Base-by-base conservation (phyloP, 2,329 filamentous ascomycete genomes). In the Chrysoporthe puriensis region DNA sequence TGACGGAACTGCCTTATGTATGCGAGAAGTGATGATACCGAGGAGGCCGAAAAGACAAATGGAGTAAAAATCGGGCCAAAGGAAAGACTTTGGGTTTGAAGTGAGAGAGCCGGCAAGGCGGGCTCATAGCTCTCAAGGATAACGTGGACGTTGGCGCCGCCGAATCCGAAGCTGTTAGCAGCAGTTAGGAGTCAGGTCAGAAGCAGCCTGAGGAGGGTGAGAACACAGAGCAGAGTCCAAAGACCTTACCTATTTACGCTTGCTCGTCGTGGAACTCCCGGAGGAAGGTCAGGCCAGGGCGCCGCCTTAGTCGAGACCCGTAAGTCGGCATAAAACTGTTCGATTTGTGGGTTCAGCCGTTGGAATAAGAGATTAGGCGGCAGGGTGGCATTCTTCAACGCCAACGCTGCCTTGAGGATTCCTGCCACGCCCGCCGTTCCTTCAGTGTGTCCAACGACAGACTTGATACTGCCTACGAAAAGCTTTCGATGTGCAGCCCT, bases 351-450 rank as follows among this genome's bases (percentile, higher is more conserved):
- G 62, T 78, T 81, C 6, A 79, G 70, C 0, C 69, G 72, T 5
- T 77, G 68, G 61, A 81, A 76, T 11, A 77, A 74, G 1, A 78
- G 72, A 50, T 80, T 81, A 3, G 79, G 79, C 1, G 78, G 77
- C 1, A 81, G 67, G 0, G 62, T 67, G 1, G 71, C 73, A 18
- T 80, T 72, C 70, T 80, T 77, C 62, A 82, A 70, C 21, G 74
- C 73, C 9, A 78, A 70, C 3, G 79, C 66, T 0, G 75, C 73
- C 67, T 79, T 80, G 13, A 83, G 72, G 34, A 83, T 56, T 21
- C 77, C 78, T 0, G 80, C 79, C 8, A 83, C 69, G 1, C 81
- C 81, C 8, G 80, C 79, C 1, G 78, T 75, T 5, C 79, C 26
- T 26, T 26, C 26, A 2, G 26, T 26, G 26, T 26, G 26, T 26